Evolutionary conservation across 495 filamentous ascomycete species (phyloP), one percentile per base, ranked within the genome.

Genomic region (Antarctomyces pellizariae): DNA sequence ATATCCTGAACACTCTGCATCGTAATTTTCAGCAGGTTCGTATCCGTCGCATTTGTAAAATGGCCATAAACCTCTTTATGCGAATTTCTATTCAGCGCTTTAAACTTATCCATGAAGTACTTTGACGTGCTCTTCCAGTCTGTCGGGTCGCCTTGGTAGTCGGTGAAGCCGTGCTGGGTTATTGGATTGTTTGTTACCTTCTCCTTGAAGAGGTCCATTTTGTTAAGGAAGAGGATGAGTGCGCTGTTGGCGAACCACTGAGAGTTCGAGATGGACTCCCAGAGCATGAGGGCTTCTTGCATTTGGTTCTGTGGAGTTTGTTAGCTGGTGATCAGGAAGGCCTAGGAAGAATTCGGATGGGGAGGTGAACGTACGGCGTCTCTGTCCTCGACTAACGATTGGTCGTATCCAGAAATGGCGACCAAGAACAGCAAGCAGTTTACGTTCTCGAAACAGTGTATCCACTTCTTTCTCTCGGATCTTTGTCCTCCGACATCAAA

Each of bases 401-500:
- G 86, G 46, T 97, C 86, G 44, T 95, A 97, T 19, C 84, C 86
- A 32, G 80, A 91, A 36, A 97, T 72, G 18, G 86, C 86, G 26
- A 91, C 86, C 42, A 97, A 64, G 52, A 97, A 97, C 24, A 97
- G 59, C 19, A 97, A 57, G 44, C 74, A 75, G 31, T 79, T 83
- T 35, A 97, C 86, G 41, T 90, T 90, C 43, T 97, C 86, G 47
- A 97, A 97, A 52, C 86, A 93, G 45, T 97, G 86, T 37, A 97
- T 93, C 86, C 86, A 97, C 52, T 97, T 97, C 64, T 97, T 97
- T 28, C 86, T 73, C 40, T 97, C 86, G 13, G 89, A 95, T 37
- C 86, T 59, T 49, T 97, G 86, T 28, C 86, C 86, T 39, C 86
- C 86, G 32, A 97, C 86, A 42, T 97, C 86, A 55, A 95, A 93